Base-by-base conservation (phyloP, 331 rosid species). In the Saraca asoca region DNA sequence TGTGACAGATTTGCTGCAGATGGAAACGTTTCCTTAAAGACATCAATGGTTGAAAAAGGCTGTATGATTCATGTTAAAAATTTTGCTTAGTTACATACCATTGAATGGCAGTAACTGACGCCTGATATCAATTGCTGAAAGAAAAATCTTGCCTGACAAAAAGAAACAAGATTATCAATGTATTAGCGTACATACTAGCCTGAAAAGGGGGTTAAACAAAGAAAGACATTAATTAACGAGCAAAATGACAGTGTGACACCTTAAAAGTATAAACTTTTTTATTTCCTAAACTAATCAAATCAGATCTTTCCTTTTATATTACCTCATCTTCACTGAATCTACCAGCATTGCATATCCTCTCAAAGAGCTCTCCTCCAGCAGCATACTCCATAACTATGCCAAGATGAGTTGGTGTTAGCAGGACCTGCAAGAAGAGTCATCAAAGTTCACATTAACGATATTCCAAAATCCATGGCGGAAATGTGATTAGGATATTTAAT, bases 381-480 rank as follows among this genome's bases (percentile, higher is more conserved):
- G 96, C 95, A 62, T 90, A 90, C 82, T 90, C 96, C 96, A 90
- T 90, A 38, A 90, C 90, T 74, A 90, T 85, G 9, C 78, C 95
- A 20, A 90, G 85, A 83, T 90, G 92, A 50, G 95, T 90, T 64
- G 95, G 87, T 33, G 95, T 90, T 73, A 90, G 74, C 60, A 78
- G 68, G n/a, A 87, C 92, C 96, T 90, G 77, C 67, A 71, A 76
- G 41, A 66, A 74, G 41, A 72, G 53, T 53, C 39, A 74, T 13
- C 79, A 68, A 69, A 70, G 42, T 53, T 76, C 63, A 29, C 55
- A 35, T 11, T 3, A 49, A 49, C 45, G 11, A 45, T 41, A 12
- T 8, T 70, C 37, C 15, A 24, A 24, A 24, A 24, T 24, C 31
- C 31, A 24, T 37, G 44, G 12, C 61, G 43, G 18, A 33, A 16